Percentiles rank a stretch among this genome's conserved stretches.
These are phyloP conservation scores for Hypoxylon crocopeplum DNA, from an alignment of 495 filamentous ascomycete genomes.

Conservation along the genomic window DNA sequence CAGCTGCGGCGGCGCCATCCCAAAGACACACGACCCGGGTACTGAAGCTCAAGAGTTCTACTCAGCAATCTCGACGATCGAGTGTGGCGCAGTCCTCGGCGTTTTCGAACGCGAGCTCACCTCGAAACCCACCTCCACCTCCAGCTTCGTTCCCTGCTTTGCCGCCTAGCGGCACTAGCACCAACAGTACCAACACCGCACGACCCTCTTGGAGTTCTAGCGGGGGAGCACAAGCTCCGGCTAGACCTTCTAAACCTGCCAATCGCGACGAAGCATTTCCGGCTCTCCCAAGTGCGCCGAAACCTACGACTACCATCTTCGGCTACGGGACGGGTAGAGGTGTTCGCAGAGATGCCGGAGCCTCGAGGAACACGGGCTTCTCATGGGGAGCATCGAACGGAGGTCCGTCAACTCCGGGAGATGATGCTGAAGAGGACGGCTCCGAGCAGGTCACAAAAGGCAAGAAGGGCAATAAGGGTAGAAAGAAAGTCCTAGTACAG, in stretches of 20 bases:
- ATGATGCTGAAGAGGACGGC: conserved; percentile 44
- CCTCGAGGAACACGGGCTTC: conserved; percentile 47
- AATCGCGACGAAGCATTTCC: conserved; percentile 72
- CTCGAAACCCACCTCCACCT: conserved; percentile 52
- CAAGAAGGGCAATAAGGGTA: conserved; percentile 78
- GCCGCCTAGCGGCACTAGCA: conserved; percentile 45
- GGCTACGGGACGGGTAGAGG: conserved; percentile 76
- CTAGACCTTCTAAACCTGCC: conserved; percentile 27
- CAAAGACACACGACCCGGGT: conserved; percentile 52
- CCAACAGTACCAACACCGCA: too few species aligned
- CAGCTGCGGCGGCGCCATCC: conserved; percentile 41
- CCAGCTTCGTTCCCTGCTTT: conserved; percentile 68
- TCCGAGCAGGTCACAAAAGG: conserved; percentile 49
- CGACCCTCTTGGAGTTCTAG: conserved; percentile 28
- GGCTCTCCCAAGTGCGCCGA: conserved; percentile 77
- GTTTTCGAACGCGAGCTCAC: conserved; percentile 26
- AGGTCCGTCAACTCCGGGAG: conserved; percentile 1
- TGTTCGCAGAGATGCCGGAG: conserved; percentile 70
- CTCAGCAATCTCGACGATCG: conserved; percentile 42
- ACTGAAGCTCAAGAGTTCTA: conserved; percentile 57
- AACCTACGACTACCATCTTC: conserved; percentile 79
- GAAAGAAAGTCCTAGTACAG: conserved; percentile 78
- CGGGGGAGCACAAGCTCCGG: conserved; percentile 37
- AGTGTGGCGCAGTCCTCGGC: conserved; percentile 30
- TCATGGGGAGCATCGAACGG: conserved; percentile 41